Evolutionary conservation across 2,329 filamentous ascomycete genomes (phyloP), one percentile per base, ranked within the genome.

Genomic region (Fusarium domesticum): DNA sequence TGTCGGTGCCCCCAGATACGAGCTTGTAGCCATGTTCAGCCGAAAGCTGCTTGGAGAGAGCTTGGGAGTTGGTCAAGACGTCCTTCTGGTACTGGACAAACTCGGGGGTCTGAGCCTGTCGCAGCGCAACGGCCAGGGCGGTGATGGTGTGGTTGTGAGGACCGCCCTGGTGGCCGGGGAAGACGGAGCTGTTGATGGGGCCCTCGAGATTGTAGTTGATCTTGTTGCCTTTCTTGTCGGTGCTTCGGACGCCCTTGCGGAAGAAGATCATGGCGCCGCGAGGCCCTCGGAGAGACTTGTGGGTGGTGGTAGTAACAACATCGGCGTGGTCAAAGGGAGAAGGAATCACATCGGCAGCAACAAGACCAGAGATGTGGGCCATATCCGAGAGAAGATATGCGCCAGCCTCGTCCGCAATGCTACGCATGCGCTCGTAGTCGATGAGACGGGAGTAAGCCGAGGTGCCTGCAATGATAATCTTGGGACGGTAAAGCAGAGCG

Each of bases 121-220:
- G 91, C 43, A 97, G 78, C 4, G 92, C 92, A 35, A 96, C 92
- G 14, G 91, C 84, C 16, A 97, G 76, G 18, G 92, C 92, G 18
- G 91, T 95, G 68, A 97, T 97, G 57, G 92, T 96, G 76, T 97
- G 92, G 75, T 97, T 97, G 74, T 97, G 92, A 39, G 92, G 92
- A 18, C 92, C 92, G 66, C 92, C 92, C 70, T 97, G 92, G 72
- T 97, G 92, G 42, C 92, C 92, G 14, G 92, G 92, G 78, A 97
- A 96, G 46, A 97, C 92, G 40, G 90, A 95, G 58, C 83, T 81
- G 72, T 96, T 96, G 74, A 97, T 96, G 44, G 90, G 88, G 31
- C 78, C 80, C 70, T 96, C 92, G 23, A 97, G 84, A 63, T 96
- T 85, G 70, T 95, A 97, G 66, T 47, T 48, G 31, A 87, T 71